Evolutionary conservation across 441 rosid species (phyloP).

Genomic region (Gossypium gossypioides): DNA sequence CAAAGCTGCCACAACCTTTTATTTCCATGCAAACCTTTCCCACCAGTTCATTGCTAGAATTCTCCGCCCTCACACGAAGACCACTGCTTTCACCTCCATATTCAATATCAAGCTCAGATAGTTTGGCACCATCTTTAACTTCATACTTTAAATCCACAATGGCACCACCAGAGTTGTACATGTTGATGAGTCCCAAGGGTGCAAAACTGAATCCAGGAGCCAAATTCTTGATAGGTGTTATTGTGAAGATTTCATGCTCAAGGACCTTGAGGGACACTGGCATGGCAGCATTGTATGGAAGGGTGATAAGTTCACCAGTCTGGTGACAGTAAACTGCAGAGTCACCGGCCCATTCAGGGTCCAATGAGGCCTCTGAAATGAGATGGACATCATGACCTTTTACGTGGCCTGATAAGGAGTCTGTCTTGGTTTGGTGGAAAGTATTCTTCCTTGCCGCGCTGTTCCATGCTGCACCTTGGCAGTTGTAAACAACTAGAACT

Average conservation of each 20-base stretch:
- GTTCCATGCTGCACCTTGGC: slow-evolving; percentile 98
- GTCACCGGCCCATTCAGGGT: slow-evolving; percentile 51
- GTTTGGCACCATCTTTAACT: slow-evolving; percentile 15
- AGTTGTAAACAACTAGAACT: slow-evolving; percentile 72
- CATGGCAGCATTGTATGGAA: slow-evolving; percentile 55
- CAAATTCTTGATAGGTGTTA: slow-evolving; percentile 52
- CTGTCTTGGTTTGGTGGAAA: slow-evolving; percentile 48
- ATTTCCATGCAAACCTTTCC: slow-evolving; percentile 48
- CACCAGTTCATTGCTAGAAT: slow-evolving; percentile 28
- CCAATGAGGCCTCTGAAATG: slow-evolving; percentile 54
- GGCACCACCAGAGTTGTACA: slow-evolving; percentile 88
- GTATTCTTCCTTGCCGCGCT: slow-evolving; percentile 54
- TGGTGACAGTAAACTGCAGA: slow-evolving; percentile 46
- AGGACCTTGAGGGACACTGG: slow-evolving; percentile 69
- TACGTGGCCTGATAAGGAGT: slow-evolving; percentile 41
- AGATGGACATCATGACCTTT: slow-evolving; percentile 66
- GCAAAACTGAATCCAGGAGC: slow-evolving; percentile 50
- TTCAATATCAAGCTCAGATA: slow-evolving; percentile 17
- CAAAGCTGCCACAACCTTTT: slow-evolving; percentile 72
- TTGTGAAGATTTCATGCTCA: slow-evolving; percentile 47
- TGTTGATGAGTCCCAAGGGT: slow-evolving; percentile 62
- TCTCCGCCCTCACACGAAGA: slow-evolving; percentile 20
- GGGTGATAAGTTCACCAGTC: slow-evolving; percentile 34
- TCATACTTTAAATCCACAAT: slow-evolving; percentile 49
- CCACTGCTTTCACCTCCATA: slow-evolving; percentile 14